phyloP scores from a whole-genome alignment of 129 eudicot species.

The Tagetes patula region DNA sequence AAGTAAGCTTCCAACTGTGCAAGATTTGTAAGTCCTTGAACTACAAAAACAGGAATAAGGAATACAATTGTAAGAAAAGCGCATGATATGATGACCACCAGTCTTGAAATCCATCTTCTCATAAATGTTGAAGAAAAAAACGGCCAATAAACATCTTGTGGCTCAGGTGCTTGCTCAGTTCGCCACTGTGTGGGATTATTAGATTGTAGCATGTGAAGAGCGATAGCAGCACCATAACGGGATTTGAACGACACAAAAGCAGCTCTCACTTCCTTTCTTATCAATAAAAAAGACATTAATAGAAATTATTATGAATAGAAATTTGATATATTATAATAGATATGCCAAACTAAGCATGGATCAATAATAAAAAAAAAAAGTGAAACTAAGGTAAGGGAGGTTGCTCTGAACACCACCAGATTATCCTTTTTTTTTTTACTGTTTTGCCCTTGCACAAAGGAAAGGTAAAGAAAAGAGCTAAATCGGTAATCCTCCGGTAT shows the following conservation, averaged over 20 bases:
- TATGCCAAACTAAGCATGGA: conserved; percentile 9
- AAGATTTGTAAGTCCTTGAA: conserved; percentile 67
- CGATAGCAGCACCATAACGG: conserved; percentile 62
- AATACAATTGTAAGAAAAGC: conserved; percentile 45
- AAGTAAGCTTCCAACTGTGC: conserved; percentile 58
- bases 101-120: conserved; percentile 56
- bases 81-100: conserved; percentile 41
- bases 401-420: not conserved
- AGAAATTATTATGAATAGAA: conserved; percentile 6
- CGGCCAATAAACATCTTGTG: conserved; percentile 81
- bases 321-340: not conserved
- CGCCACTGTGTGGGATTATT: conserved; percentile 64
- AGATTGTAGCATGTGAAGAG: conserved; percentile 56
- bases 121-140: conserved; percentile 60
- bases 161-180: conserved; percentile 76
- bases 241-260: conserved; percentile 74
- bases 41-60: conserved; percentile 58
- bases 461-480: not conserved
- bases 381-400: not conserved
- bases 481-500: not conserved
- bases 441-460: not conserved
- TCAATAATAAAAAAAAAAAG: conserved; percentile 14
- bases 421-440: not conserved
- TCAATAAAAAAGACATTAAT: conserved; percentile 24
- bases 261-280: conserved; percentile 65